Evolutionary conservation across 805 yeast species (phyloP).

Genomic region (Ogataea naganishii): DNA sequence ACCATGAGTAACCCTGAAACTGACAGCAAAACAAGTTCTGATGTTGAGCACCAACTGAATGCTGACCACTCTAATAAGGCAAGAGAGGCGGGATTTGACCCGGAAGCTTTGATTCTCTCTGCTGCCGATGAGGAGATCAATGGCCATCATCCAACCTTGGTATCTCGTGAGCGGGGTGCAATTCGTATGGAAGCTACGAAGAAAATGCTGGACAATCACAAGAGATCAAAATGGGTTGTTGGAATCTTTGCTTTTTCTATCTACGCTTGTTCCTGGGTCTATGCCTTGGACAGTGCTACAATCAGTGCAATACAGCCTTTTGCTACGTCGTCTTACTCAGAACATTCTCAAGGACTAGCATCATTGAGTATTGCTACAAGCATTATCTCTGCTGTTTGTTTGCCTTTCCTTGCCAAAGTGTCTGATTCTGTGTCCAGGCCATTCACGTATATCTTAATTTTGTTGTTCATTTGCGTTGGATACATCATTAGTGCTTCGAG

Average conservation of each 20-base stretch:
- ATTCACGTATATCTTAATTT: slow-evolving; percentile 9
- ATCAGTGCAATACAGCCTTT: slow-evolving; percentile 26
- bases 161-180: too few species aligned
- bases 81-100: too few species aligned
- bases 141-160: too few species aligned
- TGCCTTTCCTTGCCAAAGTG: slow-evolving; percentile 18
- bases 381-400: slow-evolving; percentile 15
- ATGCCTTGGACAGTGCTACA: slow-evolving; percentile 22
- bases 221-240: slow-evolving; percentile 61
- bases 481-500: slow-evolving; percentile 16
- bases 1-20: too few species aligned
- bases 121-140: too few species aligned
- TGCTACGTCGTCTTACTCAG: slow-evolving; percentile 16
- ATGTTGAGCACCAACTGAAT: too few species aligned
- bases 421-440: slow-evolving; percentile 21
- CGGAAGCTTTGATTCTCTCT: too few species aligned
- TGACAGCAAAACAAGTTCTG: too few species aligned
- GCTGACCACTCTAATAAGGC: too few species aligned
- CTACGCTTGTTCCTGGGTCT: slow-evolving; percentile 58
- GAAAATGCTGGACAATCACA: too few species aligned
- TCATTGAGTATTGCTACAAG: slow-evolving; percentile 16
- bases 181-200: too few species aligned
- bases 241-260: slow-evolving; percentile 71
- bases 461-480: slow-evolving; percentile 16
- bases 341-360: slow-evolving; percentile 16